Percentiles rank a stretch among this genome's conserved stretches.
Evolutionary conservation across 352 stramenopile genomes (phyloP).

Genomic region (Saprolegnia parasitica): DNA sequence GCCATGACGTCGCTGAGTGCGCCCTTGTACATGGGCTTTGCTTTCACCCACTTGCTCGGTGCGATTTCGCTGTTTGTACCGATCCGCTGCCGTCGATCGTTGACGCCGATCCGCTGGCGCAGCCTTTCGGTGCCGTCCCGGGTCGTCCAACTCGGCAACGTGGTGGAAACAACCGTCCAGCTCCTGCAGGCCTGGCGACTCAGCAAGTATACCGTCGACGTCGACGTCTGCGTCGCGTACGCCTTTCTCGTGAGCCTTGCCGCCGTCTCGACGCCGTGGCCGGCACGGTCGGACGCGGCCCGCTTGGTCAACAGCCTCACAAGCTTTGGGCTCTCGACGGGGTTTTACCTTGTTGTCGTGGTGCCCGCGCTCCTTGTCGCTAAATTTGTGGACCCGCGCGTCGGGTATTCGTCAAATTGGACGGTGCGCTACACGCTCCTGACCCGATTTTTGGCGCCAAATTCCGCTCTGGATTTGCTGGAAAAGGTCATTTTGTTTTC

Average conservation of each 20-base stretch:
- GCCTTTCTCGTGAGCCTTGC: neutral
- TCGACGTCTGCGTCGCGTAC: neutral
- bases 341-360: neutral
- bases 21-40: conserved; percentile 7
- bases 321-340: neutral
- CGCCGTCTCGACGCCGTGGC: neutral
- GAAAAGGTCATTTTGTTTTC: conserved; percentile 1
- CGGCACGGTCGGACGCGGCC: neutral
- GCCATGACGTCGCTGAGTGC: neutral
- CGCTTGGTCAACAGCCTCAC: neutral
- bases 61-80: neutral
- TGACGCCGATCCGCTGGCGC: neutral
- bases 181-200: neutral
- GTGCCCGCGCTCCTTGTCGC: neutral
- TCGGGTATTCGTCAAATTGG: neutral
- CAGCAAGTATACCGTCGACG: neutral
- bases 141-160: neutral
- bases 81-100: neutral
- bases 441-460: neutral
- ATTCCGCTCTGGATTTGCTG: neutral
- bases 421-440: conserved; percentile 4
- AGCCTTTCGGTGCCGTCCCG: neutral
- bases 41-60: neutral
- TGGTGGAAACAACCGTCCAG: neutral
- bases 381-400: neutral